Base-by-base conservation (phyloP, 495 filamentous ascomycete species). In the Pseudevernia furfuracea region DNA sequence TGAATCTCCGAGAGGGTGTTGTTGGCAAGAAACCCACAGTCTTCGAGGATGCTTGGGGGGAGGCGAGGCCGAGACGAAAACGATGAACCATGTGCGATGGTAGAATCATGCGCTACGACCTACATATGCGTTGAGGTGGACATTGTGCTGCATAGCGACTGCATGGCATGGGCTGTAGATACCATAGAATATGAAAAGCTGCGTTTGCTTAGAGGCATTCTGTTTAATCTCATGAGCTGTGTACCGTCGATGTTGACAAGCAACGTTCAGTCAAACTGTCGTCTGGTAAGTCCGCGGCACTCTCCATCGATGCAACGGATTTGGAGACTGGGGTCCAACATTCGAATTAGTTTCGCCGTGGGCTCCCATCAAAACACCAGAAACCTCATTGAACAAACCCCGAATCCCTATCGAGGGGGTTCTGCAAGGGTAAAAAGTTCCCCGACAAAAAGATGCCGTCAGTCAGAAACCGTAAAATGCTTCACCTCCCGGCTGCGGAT, bases 11-110 rank as follows among this genome's bases (percentile, higher is more conserved):
- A 61, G 80, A 85, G 56, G 80, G 82, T 88, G 70, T 77, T 89
- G 14, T 78, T 90, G n/a, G 78, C 74, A 75, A 77, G 37, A 85
- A 85, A 71, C 82, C 82, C 68, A 86, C 87, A 2, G 71, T 85
- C 49, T 96, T 97, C 74, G 92, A 96, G 74, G 87, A 91, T 66
- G 77, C 77, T 4, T 92, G 87, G 87, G 77, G 75, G 37, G 77
- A 67, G 67, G 72, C n/a, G 19, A 46, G 41, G 55, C 43, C 38
- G 62, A 58, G 36, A 25, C 48, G 41, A 9, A 64, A 39, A 25
- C 55, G n/a, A 21, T 28, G 34, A 30, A 3, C 5, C 34, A 11
- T 63, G 34, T 36, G 37, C 15, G 52, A 57, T 63, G 61, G 36
- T 55, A 3, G 25, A 17, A 34, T 34, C 3, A 21, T 34, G 30